Evolutionary conservation across 495 filamentous ascomycete species (phyloP).

Genomic region (Lineolata rhizophorae): DNA sequence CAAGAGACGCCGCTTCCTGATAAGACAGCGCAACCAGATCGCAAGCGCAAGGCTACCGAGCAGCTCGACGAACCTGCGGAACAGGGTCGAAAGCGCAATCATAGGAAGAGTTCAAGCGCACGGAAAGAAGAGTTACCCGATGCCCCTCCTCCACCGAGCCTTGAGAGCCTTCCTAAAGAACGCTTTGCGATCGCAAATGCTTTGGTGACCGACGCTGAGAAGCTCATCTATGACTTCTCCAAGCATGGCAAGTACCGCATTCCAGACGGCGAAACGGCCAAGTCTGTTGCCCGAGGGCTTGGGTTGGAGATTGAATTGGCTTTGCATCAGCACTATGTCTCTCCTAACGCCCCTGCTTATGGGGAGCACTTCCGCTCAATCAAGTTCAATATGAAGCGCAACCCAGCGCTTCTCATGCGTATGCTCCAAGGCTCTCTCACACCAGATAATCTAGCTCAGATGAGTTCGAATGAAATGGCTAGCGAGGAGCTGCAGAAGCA

Average conservation of each 20-base stretch:
- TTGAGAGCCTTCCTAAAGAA: no score
- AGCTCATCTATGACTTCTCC: slow-evolving; percentile 25
- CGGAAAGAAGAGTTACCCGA: no score
- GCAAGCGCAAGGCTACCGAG: no score
- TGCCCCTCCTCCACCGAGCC: no score
- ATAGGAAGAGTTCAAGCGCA: no score
- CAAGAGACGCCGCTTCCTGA: no score
- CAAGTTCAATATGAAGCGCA: slow-evolving; percentile 66
- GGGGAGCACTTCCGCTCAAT: slow-evolving; percentile 38
- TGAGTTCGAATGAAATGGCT: slow-evolving; percentile 75
- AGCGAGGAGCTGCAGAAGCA: slow-evolving; percentile 72
- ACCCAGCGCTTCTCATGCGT: slow-evolving; percentile 52
- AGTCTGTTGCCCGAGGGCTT: slow-evolving; percentile 30
- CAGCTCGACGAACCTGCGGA: no score
- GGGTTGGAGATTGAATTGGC: slow-evolving; percentile 57
- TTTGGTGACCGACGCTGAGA: background rate
- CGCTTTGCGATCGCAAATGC: slow-evolving; percentile 1
- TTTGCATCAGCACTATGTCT: slow-evolving; percentile 31
- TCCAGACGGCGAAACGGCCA: slow-evolving; percentile 27
- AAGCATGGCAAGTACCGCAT: slow-evolving; percentile 29
- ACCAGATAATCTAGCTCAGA: slow-evolving; percentile 50
- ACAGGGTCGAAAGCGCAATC: no score
- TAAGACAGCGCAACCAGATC: no score
- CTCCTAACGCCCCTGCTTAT: slow-evolving; percentile 29
- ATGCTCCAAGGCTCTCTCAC: slow-evolving; percentile 48